Percentiles rank a stretch among this genome's conserved stretches.
Evolutionary conservation across 2,329 filamentous ascomycete species (phyloP).

Genomic region (Nannizzia gypsea): DNA sequence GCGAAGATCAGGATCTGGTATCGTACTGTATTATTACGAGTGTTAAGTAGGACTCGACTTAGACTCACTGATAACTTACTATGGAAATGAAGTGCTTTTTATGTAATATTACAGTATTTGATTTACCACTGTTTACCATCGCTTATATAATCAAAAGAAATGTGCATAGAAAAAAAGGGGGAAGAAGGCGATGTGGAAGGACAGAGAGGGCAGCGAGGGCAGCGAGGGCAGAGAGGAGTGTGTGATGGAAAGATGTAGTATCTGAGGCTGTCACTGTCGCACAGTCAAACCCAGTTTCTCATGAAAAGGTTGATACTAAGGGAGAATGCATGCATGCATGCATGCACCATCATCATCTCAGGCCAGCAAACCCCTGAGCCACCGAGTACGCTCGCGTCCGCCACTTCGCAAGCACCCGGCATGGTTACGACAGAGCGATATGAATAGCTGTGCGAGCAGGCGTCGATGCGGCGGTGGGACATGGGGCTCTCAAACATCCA

Average conservation of each 20-base stretch:
- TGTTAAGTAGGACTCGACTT: not conserved
- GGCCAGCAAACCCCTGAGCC: not conserved
- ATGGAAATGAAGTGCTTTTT: not conserved
- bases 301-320: not conserved
- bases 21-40: not conserved
- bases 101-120: not conserved
- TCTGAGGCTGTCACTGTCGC: not conserved
- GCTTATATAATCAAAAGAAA: not conserved
- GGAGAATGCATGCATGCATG: not conserved
- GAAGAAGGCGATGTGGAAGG: not conserved
- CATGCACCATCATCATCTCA: not conserved
- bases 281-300: not conserved
- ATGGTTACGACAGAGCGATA: not conserved
- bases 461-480: not conserved
- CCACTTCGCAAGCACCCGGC: not conserved
- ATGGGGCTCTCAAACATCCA: not conserved
- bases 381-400: not conserved
- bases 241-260: not conserved
- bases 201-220: not conserved
- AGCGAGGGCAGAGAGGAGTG: not conserved
- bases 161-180: too few relatives aligned
- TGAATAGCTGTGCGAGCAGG: not conserved
- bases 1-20: not conserved
- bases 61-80: not conserved
- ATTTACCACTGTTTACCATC: not conserved